Evolutionary conservation across 495 filamentous ascomycete species (phyloP).

Genomic region (Oidiodendron maius): DNA sequence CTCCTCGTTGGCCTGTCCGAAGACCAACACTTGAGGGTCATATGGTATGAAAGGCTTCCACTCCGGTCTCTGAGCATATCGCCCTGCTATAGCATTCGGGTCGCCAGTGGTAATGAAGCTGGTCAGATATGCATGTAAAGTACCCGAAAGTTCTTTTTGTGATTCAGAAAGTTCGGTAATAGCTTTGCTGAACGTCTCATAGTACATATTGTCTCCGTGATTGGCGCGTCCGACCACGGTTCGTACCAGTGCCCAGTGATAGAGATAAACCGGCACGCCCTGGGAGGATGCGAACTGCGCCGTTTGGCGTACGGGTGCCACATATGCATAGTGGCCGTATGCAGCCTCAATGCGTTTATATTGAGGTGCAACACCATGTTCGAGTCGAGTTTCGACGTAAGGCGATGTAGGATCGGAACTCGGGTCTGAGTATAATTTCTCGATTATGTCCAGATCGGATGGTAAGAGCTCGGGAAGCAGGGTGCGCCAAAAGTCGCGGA

Average conservation of each 20-base stretch:
- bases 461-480: constrained; percentile 47
- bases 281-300: constrained; percentile 42
- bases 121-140: constrained; percentile 47
- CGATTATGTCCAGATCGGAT: constrained; percentile 42
- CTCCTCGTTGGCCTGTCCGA: too few species aligned
- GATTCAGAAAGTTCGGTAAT: constrained; percentile 34
- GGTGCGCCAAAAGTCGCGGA: constrained; percentile 46
- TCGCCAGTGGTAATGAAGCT: constrained; percentile 49
- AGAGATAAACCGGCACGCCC: constrained; percentile 43
- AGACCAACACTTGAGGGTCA: too few species aligned
- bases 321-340: constrained; percentile 61
- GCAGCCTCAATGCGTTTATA: constrained; percentile 55
- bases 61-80: constrained; percentile 3
- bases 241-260: constrained; percentile 50
- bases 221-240: constrained; percentile 46
- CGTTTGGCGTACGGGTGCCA: constrained; percentile 57
- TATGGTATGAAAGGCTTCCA: too few species aligned
- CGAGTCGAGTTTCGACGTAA: constrained; percentile 32
- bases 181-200: constrained; percentile 45
- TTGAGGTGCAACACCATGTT: constrained; percentile 41
- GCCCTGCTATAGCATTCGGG: constrained; percentile 32
- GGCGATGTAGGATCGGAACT: constrained; percentile 21
- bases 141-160: constrained; percentile 42
- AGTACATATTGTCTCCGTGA: constrained; percentile 54
- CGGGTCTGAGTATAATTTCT: constrained; percentile 53